Conservation (phyloP, 306 rosid species). For the Dalbergia cochinchinensis region DNA sequence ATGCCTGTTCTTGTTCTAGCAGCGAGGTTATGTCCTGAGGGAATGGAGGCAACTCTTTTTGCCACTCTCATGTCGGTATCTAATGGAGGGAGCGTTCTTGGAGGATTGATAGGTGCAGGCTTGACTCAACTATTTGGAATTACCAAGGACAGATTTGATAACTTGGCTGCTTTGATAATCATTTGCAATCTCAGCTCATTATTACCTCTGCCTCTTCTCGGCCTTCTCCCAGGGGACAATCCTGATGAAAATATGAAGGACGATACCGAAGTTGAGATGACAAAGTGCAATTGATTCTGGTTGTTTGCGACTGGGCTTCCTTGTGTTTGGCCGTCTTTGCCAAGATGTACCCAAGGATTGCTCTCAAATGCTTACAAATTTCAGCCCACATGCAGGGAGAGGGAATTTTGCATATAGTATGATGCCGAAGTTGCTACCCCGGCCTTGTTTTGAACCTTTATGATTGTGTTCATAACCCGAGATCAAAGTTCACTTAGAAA, state of each 20-base stretch:
- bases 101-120: slow-evolving; percentile 95
- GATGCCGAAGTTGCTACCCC: slow-evolving; percentile 21
- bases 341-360: slow-evolving; percentile 18
- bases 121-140: slow-evolving; percentile 86
- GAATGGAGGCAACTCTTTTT: slow-evolving; percentile 98
- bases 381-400: slow-evolving; percentile 32
- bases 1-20: slow-evolving; percentile 99
- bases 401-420: slow-evolving; percentile 45
- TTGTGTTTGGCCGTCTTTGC: neutral
- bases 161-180: slow-evolving; percentile 78
- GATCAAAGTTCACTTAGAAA: slow-evolving; percentile 29
- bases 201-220: slow-evolving; percentile 90
- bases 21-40: slow-evolving; percentile 96
- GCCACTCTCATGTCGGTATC: slow-evolving; percentile 98
- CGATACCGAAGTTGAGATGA: slow-evolving; percentile 69
- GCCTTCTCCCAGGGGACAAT: slow-evolving; percentile 80
- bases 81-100: slow-evolving; percentile 92
- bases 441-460: slow-evolving; percentile 33
- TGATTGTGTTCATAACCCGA: neutral
- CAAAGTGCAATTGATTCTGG: slow-evolving; percentile 66
- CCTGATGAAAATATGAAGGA: slow-evolving; percentile 60
- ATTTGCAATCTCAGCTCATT: slow-evolving; percentile 91
- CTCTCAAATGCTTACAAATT: slow-evolving; percentile 40
- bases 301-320: slow-evolving; percentile 31
- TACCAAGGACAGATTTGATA: slow-evolving; percentile 86